Percentiles rank a stretch among this genome's conserved stretches.
Conservation (phyloP, 257 asterid genomes). For the Orobanche coerulescens region DNA sequence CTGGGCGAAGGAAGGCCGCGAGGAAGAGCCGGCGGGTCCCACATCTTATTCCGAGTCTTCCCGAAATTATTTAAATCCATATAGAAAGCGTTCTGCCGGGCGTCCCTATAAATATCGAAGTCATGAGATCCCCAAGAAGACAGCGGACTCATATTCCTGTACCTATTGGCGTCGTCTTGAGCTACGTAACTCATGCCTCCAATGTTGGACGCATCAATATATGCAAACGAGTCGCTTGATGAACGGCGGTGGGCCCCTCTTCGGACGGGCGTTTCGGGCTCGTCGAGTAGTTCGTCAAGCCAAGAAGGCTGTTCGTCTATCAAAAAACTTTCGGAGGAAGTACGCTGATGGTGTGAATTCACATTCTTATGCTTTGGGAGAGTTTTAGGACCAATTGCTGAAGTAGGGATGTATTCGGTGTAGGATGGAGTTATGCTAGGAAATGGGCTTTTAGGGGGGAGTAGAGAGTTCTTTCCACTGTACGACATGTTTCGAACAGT, state of each 20-base stretch:
- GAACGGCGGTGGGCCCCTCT: conserved; percentile 90
- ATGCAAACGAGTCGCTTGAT: conserved; percentile 89
- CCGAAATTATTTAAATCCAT: conserved; percentile 37
- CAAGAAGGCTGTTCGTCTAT: conserved; percentile 89
- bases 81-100: conserved; percentile 38
- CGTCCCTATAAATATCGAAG: conserved; percentile 46
- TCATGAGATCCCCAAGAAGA: conserved; percentile 80
- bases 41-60: conserved; percentile 46
- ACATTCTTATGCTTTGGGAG: conserved; percentile 47
- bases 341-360: conserved; percentile 56
- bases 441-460: conserved; percentile 94
- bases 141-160: conserved; percentile 34
- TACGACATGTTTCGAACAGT: conserved; percentile 56
- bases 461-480: conserved; percentile 56
- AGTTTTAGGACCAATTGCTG: conserved; percentile 41
- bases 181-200: conserved; percentile 36
- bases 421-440: conserved; percentile 65
- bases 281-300: conserved; percentile 86
- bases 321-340: conserved; percentile 75
- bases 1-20: conserved; percentile 48
- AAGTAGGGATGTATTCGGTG: conserved; percentile 52
- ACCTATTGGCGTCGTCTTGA: conserved; percentile 46
- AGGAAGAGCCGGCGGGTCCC: conserved; percentile 49
- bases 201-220: conserved; percentile 36
- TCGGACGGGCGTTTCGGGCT: conserved; percentile 86